Percentiles rank a stretch among this genome's conserved stretches.
Conservation (phyloP, 495 filamentous ascomycete species). For the Trypethelium eluteriae region DNA sequence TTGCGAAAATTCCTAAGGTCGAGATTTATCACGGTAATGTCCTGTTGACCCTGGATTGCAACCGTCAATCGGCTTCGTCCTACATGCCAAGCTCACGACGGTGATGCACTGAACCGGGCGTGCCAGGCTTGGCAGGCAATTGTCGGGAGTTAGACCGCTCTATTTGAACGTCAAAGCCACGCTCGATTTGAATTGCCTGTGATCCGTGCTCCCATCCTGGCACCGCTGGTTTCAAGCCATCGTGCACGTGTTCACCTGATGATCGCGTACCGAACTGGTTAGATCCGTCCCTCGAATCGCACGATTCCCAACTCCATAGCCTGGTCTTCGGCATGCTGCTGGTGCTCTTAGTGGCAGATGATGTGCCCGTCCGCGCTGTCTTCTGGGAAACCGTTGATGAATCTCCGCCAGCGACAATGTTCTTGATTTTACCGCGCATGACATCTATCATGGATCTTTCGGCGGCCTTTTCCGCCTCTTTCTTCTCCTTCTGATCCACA, state of each 20-base stretch:
- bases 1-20: too few relatives aligned
- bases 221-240: neutral
- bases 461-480: conserved; percentile 1
- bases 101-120: neutral
- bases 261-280: conserved; percentile 2
- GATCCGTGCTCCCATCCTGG: neutral
- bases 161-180: neutral
- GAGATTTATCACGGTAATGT: too few relatives aligned
- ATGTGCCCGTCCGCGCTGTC: neutral
- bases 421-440: conserved; percentile 1
- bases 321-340: conserved; percentile 1
- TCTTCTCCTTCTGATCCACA: conserved; percentile 2
- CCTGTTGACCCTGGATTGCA: too few relatives aligned
- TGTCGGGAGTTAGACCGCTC: neutral
- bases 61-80: neutral
- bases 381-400: neutral
- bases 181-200: conserved; percentile 1
- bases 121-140: neutral
- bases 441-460: neutral
- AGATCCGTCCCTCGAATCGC: neutral
- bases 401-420: neutral
- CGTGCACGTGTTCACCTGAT: conserved; percentile 1
- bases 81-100: neutral
- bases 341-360: neutral
- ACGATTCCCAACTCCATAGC: conserved; percentile 3